Percentiles rank a stretch among this genome's conserved stretches.
Evolutionary conservation across 164 flowering plant species (phyloP).

Genomic region (Cinnamomum micranthum): DNA sequence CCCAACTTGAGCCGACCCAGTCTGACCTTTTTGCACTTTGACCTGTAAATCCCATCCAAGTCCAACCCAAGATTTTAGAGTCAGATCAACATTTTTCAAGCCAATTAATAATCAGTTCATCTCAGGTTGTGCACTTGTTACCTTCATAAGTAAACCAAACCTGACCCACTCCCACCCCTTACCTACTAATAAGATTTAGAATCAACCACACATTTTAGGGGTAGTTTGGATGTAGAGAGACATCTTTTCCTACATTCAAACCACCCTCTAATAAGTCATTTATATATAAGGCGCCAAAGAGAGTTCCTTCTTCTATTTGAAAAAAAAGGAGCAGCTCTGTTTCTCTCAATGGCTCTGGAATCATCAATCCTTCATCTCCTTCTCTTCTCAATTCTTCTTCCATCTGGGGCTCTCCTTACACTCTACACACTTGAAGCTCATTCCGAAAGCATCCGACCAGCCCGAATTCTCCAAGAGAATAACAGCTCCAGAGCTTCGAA

Average conservation of each 20-base stretch:
- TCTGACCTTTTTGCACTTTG: no score
- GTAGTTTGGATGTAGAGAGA: background rate
- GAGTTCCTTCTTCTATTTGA: background rate
- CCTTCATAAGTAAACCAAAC: no score
- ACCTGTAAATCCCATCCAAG: no score
- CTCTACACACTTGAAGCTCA: background rate
- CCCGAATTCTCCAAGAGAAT: background rate
- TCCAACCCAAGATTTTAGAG: no score
- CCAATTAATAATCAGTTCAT: no score
- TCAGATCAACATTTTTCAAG: no score
- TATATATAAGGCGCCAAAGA: background rate
- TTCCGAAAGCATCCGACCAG: background rate
- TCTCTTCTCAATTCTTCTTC: conserved; percentile 17
- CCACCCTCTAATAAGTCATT: background rate
- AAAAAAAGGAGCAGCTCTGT: background rate
- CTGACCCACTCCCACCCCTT: no score
- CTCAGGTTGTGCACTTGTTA: no score
- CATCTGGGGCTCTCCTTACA: background rate
- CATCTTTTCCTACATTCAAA: background rate
- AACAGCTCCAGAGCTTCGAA: background rate
- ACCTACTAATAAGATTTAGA: no score
- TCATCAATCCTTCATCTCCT: background rate
- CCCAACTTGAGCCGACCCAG: no score
- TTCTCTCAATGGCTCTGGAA: background rate
- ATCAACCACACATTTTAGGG: no score